Percentiles rank a stretch among this genome's conserved stretches.
These are phyloP conservation scores for Diaporthe capsici DNA, from an alignment of 2,329 filamentous ascomycete species.

Conservation along the genomic window DNA sequence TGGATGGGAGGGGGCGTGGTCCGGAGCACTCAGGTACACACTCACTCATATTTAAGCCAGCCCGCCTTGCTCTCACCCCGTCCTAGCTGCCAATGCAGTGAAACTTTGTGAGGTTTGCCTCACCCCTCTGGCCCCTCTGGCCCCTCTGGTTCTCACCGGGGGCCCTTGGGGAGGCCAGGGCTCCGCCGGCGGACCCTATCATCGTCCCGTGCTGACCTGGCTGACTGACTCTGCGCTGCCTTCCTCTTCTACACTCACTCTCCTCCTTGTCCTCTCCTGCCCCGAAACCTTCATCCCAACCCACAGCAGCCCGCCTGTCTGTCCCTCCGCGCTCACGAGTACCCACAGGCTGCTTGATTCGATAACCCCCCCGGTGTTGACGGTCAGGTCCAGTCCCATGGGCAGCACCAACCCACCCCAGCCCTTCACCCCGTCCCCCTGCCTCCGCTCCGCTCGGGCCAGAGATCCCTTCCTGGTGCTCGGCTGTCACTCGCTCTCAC, in stretches of 20 bases:
- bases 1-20: neutral
- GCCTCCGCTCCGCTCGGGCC: constrained; percentile 31
- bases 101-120: constrained; percentile 30
- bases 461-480: constrained; percentile 13
- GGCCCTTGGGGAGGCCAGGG: neutral
- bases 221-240: constrained; percentile 23
- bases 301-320: neutral
- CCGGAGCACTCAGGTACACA: constrained; percentile 18
- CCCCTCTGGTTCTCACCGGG: constrained; percentile 28
- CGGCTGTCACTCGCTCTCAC: neutral
- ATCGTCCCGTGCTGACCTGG: constrained; percentile 20
- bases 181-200: constrained; percentile 22
- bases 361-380: neutral
- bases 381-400: neutral
- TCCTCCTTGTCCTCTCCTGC: neutral
- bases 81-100: neutral
- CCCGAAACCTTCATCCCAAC: constrained; percentile 8
- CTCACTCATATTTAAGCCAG: constrained; percentile 23
- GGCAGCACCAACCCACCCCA: neutral
- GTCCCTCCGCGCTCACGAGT: neutral
- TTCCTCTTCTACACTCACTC: neutral
- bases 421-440: neutral
- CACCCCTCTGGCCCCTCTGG: neutral
- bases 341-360: neutral
- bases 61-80: neutral